Evolutionary conservation across 2,329 filamentous ascomycete genomes (phyloP).

Genomic region (Pseudopyrenochaeta lycopersici): DNA sequence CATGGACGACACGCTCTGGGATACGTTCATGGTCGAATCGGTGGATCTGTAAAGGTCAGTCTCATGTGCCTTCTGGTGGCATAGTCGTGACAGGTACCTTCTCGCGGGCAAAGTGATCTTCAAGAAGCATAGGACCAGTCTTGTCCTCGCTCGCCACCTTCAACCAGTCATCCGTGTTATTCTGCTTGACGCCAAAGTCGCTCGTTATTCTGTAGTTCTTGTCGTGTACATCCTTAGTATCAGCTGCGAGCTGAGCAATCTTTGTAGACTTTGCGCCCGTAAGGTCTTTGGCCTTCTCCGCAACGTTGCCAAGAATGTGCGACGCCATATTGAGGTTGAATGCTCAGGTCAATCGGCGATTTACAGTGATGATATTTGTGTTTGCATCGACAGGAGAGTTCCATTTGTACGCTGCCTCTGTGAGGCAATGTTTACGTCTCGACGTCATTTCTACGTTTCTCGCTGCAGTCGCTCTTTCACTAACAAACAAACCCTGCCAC

Average conservation of each 20-base stretch:
- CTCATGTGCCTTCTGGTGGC: no score
- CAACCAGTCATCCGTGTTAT: constrained; percentile 81
- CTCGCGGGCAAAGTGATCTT: constrained; percentile 77
- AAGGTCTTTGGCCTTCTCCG: constrained; percentile 46
- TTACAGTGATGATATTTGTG: constrained; percentile 4
- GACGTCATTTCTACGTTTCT: constrained; percentile 32
- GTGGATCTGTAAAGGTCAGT: constrained; percentile 63
- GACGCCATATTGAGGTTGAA: constrained; percentile 38
- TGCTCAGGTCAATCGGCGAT: constrained; percentile 10
- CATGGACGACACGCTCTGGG: constrained; percentile 74
- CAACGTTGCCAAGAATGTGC: constrained; percentile 34
- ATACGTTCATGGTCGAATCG: constrained; percentile 81
- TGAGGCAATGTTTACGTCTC: constrained; percentile 17
- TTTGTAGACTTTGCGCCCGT: constrained; percentile 59
- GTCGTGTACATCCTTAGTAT: constrained; percentile 67
- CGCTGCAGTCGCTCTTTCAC: constrained; percentile 8
- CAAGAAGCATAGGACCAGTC: constrained; percentile 73
- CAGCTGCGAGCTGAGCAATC: constrained; percentile 66
- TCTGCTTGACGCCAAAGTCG: constrained; percentile 78
- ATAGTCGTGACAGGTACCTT: constrained; percentile 62
- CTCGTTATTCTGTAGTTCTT: constrained; percentile 71
- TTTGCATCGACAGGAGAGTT: neutral
- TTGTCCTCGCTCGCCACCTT: constrained; percentile 68
- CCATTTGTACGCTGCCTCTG: constrained; percentile 13
- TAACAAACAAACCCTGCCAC: constrained; percentile 14